phyloP scores from a whole-genome alignment of 1,284 basidiomycete genomes.

The Trametes pubescens region DNA sequence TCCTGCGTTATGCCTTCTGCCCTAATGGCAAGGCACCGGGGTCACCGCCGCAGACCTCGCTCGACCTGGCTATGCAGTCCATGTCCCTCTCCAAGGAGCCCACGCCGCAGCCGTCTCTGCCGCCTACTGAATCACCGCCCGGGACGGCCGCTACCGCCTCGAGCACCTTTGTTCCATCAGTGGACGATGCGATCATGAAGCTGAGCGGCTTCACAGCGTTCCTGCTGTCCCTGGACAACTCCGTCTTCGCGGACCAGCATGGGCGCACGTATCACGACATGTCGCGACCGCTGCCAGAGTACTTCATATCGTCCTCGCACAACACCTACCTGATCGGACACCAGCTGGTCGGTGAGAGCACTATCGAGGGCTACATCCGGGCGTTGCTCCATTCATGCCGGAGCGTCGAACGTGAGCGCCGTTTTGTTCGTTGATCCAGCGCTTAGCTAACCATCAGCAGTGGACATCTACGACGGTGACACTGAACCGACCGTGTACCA shows the following conservation, averaged over 20 bases:
- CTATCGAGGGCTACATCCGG: conserved; percentile 95
- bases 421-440: neutral
- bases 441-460: conserved; percentile 49
- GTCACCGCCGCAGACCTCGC: conserved; percentile 40
- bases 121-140: conserved; percentile 23
- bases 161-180: conserved; percentile 29
- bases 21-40: conserved; percentile 24
- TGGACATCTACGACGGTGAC: conserved; percentile 95
- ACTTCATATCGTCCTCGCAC: conserved; percentile 94
- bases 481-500: conserved; percentile 87
- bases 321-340: conserved; percentile 98
- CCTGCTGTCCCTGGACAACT: conserved; percentile 76
- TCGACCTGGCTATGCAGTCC: conserved; percentile 34
- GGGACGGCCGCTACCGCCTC: conserved; percentile 32
- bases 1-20: conserved; percentile 58
- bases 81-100: conserved; percentile 20
- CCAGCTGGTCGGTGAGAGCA: conserved; percentile 93
- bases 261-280: conserved; percentile 66
- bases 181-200: conserved; percentile 52
- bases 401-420: conserved; percentile 85
- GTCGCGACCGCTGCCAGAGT: conserved; percentile 86
- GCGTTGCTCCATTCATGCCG: conserved; percentile 92
- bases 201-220: conserved; percentile 78
- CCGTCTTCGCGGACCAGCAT: conserved; percentile 57
- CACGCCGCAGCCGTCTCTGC: conserved; percentile 4